Base-by-base conservation (phyloP, 1,284 basidiomycete species). In the Lignosus rhinocerotis region DNA sequence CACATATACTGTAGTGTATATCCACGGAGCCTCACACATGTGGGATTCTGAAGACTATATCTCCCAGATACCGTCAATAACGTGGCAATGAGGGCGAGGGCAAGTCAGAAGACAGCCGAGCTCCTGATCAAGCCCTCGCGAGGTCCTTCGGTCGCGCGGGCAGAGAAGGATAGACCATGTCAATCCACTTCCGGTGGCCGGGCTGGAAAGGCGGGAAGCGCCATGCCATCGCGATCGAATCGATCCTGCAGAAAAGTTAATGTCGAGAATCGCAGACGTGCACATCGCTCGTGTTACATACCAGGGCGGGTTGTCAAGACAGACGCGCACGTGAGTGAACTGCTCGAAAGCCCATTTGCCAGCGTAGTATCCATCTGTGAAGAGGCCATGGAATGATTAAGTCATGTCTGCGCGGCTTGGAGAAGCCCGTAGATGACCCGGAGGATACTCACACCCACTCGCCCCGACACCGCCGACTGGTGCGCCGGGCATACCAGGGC, bases 381-480 rank as follows among this genome's bases (percentile, higher is more conserved):
- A 8, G n/a, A 39, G 14, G 11, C n/a, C 5, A 12, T 39, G 36
- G 14, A n/a, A 12, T n/a, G 10, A 44, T 4, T 14, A 30, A 33
- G 41, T 19, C 16, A 19, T 17, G n/a, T 5, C 9, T 25, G 16
- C 16, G 51, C 31, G 14, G 39, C 6, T 38, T 45, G 25, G 25
- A 25, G 25, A 25, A 25, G 25, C 2, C 25, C 25, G 2, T 25
- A 25, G 25, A 25, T 2, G 25, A 25, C 25, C 25, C 2, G 25
- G 25, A 25, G 49, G 25, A 14, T 2, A 72, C 86, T 64, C 70
- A 89, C 88, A 81, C 69, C 89, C 88, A 65, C 88, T 90, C 7
- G 80, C 76, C 2, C 90, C 89, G 44, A 84, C 76, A 43, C 90
- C 90, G 45, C 89, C 89, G 56, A 92, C 87, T 1, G 88, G 88